Base-by-base conservation (phyloP, 2,329 filamentous ascomycete species). In the Penicillium concentricum region DNA sequence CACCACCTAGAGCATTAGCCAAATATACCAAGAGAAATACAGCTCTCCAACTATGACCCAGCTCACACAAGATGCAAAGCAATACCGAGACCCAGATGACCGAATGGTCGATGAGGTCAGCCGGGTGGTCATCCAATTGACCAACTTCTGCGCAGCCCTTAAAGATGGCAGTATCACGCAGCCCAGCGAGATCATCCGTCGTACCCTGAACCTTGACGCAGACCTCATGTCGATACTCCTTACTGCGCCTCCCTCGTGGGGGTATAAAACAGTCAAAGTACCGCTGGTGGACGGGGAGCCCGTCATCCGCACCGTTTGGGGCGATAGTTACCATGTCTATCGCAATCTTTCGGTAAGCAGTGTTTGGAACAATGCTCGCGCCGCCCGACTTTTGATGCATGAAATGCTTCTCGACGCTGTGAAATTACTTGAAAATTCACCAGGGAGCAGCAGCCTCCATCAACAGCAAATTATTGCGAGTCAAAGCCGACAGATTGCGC, bases 311-410 rank as follows among this genome's bases (percentile, higher is more conserved):
- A 28, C 44, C 8, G 43, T 58, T n/a, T 60, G 52, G 35, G 58
- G 56, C 6, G 46, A 56, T 10, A 47, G n/a, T 10, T 58, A 61
- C 10, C 56, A 61, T 30, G 24, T 56, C 5, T 58, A 58, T 39
- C 34, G 43, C 16, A 43, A 51, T 42, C 35, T 61, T 24, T 46
- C 35, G 15, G 38, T 50, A 16, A 55, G 56, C 28, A 34, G 18
- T 22, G 20, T 58, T 37, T 61, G 58, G 58, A 61, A 56, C 16
- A 58, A 61, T 20, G 55, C 49, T 43, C 56, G 58, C 16, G 20
- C 47, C 2, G 48, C 47, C 1, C 56, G 58, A 20, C 42, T 58
- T n/a, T 10, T 61, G 7, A n/a, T 61, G 15, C 51, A 61, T 10
- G 56, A 61, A 35, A 20, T 61, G n/a, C 55, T 56, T 34, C 32